Evolutionary conservation across 257 asterid genomes (phyloP).

Genomic region (Plantago major): DNA sequence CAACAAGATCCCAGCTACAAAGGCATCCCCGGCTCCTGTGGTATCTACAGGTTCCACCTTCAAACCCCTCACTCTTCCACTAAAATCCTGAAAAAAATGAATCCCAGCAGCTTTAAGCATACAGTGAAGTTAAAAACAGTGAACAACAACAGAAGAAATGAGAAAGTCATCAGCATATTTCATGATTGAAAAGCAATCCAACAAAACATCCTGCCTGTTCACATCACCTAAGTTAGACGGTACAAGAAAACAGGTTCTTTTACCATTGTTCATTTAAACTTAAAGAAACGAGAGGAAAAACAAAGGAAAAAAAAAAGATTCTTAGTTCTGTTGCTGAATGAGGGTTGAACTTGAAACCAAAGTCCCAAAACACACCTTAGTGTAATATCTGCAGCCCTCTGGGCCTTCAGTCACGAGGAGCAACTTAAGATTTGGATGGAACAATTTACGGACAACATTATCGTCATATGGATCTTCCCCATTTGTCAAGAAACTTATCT

Average conservation of each 20-base stretch:
- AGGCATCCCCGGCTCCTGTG: constrained; percentile 99
- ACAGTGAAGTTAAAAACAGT: not conserved
- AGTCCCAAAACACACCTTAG: constrained; percentile 56
- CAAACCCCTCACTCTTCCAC: constrained; percentile 83
- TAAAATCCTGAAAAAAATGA: constrained; percentile 58
- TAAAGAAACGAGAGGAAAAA: too few relatives aligned
- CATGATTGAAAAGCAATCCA: too few relatives aligned
- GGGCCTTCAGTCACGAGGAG: constrained; percentile 97
- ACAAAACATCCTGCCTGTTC: too few relatives aligned
- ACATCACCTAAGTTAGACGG: too few relatives aligned
- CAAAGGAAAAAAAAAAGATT: too few relatives aligned
- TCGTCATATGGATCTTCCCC: constrained; percentile 97
- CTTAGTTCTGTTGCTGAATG: too few relatives aligned
- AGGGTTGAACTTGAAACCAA: too few relatives aligned
- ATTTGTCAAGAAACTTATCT: constrained; percentile 73
- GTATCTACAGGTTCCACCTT: constrained; percentile 84
- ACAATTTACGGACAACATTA: constrained; percentile 74
- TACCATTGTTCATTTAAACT: too few relatives aligned
- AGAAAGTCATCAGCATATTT: not conserved
- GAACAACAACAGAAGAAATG: not conserved
- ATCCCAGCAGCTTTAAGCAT: not conserved
- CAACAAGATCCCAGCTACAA: constrained; percentile 89
- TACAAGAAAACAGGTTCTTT: too few relatives aligned
- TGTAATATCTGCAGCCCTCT: constrained; percentile 92
- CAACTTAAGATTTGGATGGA: constrained; percentile 72